Base-by-base conservation (phyloP, 2,329 filamentous ascomycete species). In the Talaromyces sp. region DNA sequence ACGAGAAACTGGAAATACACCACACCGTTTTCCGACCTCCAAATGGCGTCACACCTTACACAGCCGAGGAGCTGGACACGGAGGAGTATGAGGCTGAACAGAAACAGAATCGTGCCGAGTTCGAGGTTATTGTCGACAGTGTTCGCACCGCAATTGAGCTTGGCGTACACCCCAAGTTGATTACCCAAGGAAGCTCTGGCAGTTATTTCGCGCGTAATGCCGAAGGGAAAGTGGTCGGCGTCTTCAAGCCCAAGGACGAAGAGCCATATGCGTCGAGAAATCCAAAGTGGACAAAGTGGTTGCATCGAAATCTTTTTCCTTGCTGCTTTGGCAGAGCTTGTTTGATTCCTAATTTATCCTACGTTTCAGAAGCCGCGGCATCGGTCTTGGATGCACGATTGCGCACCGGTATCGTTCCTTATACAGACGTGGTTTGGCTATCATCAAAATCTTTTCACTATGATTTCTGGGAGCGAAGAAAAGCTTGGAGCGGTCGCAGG, bases 231-330 rank as follows among this genome's bases (percentile, higher is more conserved):
- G 92, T 97, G 16, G 92, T 99, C 3, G 95, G 93, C 41, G 95
- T 99, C 4, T 99, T 99, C 81, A 99, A 99, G 78, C 95, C 95
- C 49, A 99, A 99, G 80, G 95, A 99, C 72, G 95, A 99, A 80
- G 96, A 99, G 78, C 95, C 95, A 0, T 99, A 97, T 75, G 95
- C 95, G 1, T 95, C 92, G 37, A 90, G 92, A 70, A 99, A 99
- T 75, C 95, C 95, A 6, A 99, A 99, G 77, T 98, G 94, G 94
- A 98, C 96, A 71, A 99, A 99, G 80, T 99, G 95, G 95, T 93
- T 99, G 81, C 95, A 99, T 78, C 86, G 95, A 69, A 99, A 99
- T 76, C 76, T 99, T 69, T 98, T 99, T 71, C 95, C 95, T 9
- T 99, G 96, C 80, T 97, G 92, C 78, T 99, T 99, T 73, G 95